Evolutionary conservation across 495 filamentous ascomycete genomes (phyloP), one percentile per base, ranked within the genome.

Genomic region (Lophiostoma macrostomum): DNA sequence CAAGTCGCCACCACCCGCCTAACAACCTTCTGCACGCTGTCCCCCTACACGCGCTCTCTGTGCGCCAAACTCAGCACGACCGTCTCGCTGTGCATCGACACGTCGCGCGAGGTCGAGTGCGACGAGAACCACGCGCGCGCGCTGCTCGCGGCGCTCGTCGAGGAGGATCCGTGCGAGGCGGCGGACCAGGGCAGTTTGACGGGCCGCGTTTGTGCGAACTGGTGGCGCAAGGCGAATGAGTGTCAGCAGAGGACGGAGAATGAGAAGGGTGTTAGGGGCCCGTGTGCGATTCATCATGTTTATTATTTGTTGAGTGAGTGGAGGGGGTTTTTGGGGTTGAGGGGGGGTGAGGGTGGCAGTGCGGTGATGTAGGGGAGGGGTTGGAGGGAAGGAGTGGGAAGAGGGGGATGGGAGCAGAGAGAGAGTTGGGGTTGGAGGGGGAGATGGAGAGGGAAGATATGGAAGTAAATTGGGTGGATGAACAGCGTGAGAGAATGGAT

Each of bases 291-390:
- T 18, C 7, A 29, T 35, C 45, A 49, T 49, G 31, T 49, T 5
- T 5, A n/a, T 29, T 49, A 49, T 49, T 18, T 49, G 28, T 37
- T 49, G 28, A 37, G 31, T 29, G 12, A 37, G 45, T 49, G 29
- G 7, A 39, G 36, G 10, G 18, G 10, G 10, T 8, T 16, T 11
- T 18, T 12, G 36, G 18, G 7, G 36, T 8, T 7, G n/a, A n/a
- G n/a, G n/a, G n/a, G n/a, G n/a, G n/a, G n/a, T n/a, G n/a, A n/a
- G n/a, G n/a, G n/a, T n/a, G n/a, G n/a, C n/a, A n/a, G n/a, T n/a
- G n/a, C n/a, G n/a, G n/a, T n/a, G n/a, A n/a, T n/a, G n/a, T n/a
- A n/a, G n/a, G n/a, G n/a, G n/a, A n/a, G n/a, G n/a, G n/a, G n/a
- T n/a, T n/a, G n/a, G n/a, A n/a, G n/a, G n/a, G n/a, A n/a, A n/a